Evolutionary conservation across 1,284 basidiomycete species (phyloP).

Genomic region (Ustilago xerochloae): DNA sequence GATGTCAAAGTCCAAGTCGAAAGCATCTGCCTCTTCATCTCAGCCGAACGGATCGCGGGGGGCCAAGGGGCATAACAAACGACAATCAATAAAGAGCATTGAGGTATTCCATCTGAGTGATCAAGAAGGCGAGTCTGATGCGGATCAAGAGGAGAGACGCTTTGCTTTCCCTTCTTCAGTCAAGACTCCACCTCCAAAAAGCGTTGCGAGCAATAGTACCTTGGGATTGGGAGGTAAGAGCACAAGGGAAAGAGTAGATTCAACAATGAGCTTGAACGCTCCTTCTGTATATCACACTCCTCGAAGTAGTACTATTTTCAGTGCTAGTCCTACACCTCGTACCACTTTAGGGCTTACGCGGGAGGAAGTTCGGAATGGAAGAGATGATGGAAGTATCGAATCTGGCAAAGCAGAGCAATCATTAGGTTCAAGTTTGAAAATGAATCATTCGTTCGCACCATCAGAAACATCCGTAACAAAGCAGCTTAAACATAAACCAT

Average conservation of each 20-base stretch:
- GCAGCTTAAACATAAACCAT: slow-evolving; percentile 11
- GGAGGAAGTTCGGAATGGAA: not conserved
- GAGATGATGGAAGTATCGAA: slow-evolving; percentile 9
- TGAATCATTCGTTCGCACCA: not conserved
- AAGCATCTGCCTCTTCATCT: slow-evolving; percentile 1
- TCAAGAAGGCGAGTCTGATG: slow-evolving; percentile 4
- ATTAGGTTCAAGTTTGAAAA: not conserved
- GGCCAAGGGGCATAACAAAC: slow-evolving; percentile 23
- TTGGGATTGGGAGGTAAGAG: not conserved
- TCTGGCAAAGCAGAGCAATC: not conserved
- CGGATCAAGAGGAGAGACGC: not conserved
- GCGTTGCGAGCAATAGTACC: not conserved
- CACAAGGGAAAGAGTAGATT: slow-evolving; percentile 23
- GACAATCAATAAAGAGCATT: slow-evolving; percentile 45
- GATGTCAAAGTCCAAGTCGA: slow-evolving; percentile 14
- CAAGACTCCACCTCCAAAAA: not conserved
- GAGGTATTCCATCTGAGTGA: slow-evolving; percentile 43
- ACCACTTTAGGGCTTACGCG: slow-evolving; percentile 9
- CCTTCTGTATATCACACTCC: slow-evolving; percentile 57
- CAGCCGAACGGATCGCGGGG: not conserved
- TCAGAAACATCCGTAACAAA: not conserved
- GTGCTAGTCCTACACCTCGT: slow-evolving; percentile 28
- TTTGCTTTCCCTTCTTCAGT: slow-evolving; percentile 8
- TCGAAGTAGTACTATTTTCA: slow-evolving; percentile 50
- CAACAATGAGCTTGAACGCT: slow-evolving; percentile 36